Evolutionary conservation across 1,284 basidiomycete species (phyloP).

Genomic region (Pascua sp.): DNA sequence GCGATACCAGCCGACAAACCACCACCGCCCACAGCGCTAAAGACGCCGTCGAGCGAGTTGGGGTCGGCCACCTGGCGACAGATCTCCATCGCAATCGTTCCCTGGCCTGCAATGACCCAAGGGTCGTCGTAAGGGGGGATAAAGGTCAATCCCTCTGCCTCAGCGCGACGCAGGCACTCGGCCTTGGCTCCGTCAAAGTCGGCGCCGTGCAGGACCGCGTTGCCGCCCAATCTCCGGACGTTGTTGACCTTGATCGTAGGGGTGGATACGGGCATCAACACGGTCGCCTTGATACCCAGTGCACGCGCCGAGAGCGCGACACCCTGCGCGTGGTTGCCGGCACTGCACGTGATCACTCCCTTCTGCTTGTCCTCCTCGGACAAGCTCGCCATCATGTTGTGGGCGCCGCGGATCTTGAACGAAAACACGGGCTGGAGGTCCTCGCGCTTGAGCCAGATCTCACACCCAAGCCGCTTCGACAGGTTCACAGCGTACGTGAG

Average conservation of each 20-base stretch:
- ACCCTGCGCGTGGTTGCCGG: constrained; percentile 98
- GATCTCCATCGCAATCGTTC: constrained; percentile 92
- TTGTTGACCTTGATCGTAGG: constrained; percentile 95
- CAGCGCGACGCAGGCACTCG: constrained; percentile 83
- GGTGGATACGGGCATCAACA: constrained; percentile 95
- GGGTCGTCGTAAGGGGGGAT: constrained; percentile 99
- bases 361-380: constrained; percentile 88
- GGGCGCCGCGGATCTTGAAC: constrained; percentile 97
- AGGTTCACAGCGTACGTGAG: constrained; percentile 81
- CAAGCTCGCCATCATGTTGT: constrained; percentile 96
- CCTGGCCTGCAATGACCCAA: constrained; percentile 94
- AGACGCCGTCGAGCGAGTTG: constrained; percentile 77
- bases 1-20: constrained; percentile 85
- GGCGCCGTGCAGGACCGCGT: constrained; percentile 83
- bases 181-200: constrained; percentile 97
- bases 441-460: constrained; percentile 92
- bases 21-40: constrained; percentile 88
- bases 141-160: constrained; percentile 73
- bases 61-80: constrained; percentile 76
- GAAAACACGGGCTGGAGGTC: constrained; percentile 98
- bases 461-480: constrained; percentile 80
- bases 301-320: constrained; percentile 88
- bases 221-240: constrained; percentile 86
- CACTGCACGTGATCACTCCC: constrained; percentile 96
- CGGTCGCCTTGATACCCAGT: constrained; percentile 88